These are phyloP conservation scores for Diversispora epigaea DNA, from an alignment of 192 early-diverging fungal species.

Conservation along the genomic window DNA sequence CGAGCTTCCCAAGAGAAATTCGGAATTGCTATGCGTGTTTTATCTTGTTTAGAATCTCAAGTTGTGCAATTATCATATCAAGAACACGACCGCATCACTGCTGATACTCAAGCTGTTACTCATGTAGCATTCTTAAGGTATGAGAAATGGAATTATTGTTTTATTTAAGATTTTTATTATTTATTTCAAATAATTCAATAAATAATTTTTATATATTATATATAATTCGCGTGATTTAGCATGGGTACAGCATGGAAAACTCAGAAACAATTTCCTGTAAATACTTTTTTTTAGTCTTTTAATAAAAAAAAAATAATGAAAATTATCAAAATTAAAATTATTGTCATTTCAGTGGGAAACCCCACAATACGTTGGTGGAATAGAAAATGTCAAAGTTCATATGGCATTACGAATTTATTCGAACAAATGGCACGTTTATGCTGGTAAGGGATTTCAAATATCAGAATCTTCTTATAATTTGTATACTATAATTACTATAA, in stretches of 20 bases:
- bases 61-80: constrained; percentile 75
- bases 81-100: constrained; percentile 95
- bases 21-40: constrained; percentile 58
- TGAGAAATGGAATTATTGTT: background rate
- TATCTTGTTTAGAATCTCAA: constrained; percentile 76
- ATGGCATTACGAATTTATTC: constrained; percentile 92
- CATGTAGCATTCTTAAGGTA: constrained; percentile 89
- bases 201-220: background rate
- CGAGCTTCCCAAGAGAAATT: constrained; percentile 63
- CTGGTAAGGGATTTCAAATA: constrained; percentile 53
- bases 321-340: background rate
- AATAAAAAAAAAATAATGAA: background rate
- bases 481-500: background rate
- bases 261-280: constrained; percentile 75
- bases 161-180: constrained; percentile 23
- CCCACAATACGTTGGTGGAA: constrained; percentile 84
- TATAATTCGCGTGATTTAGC: constrained; percentile 37
- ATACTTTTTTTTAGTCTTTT: background rate
- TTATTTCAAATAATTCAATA: background rate
- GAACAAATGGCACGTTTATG: constrained; percentile 98
- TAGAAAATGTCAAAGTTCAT: constrained; percentile 96
- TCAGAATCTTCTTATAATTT: background rate
- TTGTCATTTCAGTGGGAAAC: constrained; percentile 69
- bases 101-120: constrained; percentile 96
- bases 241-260: constrained; percentile 94